Evolutionary conservation across 139 green algal genomes (phyloP), one percentile per base, ranked within the genome.

Genomic region (Marvania coccoides): DNA sequence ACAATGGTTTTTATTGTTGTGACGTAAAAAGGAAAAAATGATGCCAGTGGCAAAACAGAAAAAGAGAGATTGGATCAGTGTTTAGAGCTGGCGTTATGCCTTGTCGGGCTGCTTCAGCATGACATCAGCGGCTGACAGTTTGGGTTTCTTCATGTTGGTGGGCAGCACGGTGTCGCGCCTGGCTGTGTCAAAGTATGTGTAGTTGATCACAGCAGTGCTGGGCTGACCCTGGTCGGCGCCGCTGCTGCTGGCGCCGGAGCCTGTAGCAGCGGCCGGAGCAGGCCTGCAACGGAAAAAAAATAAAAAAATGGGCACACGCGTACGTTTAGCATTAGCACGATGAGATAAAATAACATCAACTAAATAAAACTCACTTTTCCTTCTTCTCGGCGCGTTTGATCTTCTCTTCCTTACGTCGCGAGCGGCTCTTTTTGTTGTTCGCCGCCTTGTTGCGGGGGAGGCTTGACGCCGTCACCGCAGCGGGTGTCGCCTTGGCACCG

Each of bases 391-490:
- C 13, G 19, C 23, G 15, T 28, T 37, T 28, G n/a, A 31, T 26
- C 59, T 66, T 66, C 24, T 66, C 59, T 40, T 48, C 33, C 34
- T 55, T 66, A 23, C 59, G 9, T 26, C 39, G n/a, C 38, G 59
- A 40, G 29, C 58, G 58, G 26, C 58, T 71, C 63, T 71, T 71
- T 23, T 71, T 71, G 35, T 71, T 71, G 26, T 69, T 69, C 10
- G 13, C 24, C 6, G 31, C 24, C 35, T 71, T 71, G 33, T 71
- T 71, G 26, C 63, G 45, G 12, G 63, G 63, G 9, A 71, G 26
- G 34, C 8, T 59, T 40, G 28, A 48, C 13, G 24, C 47, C 29
- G 31, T 53, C 30, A 30, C 14, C 24, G 23, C 6, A 15, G 13
- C 33, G 7, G 13, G n/a, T 24, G 24, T 19, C 34, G n/a, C 24